Base-by-base conservation (phyloP, 352 stramenopile species). In the Phytophthora quininea region DNA sequence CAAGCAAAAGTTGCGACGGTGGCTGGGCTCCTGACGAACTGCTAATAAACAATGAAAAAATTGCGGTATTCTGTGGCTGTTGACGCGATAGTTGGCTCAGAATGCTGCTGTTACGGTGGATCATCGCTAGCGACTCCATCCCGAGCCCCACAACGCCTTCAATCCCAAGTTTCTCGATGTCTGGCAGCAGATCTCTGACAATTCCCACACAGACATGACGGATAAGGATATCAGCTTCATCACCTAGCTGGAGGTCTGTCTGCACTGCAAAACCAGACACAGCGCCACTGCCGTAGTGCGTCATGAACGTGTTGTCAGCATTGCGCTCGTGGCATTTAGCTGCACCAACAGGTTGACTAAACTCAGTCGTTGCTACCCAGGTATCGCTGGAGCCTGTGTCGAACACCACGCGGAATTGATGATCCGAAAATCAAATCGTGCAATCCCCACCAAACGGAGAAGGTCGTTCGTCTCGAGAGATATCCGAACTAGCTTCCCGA, bases 331-430 rank as follows among this genome's bases (percentile, higher is more conserved):
- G 43, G 29, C 15, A 19, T 40, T 50, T 12, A 19, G 27, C 33
- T 40, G 0, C 14, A 32, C 24, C n/a, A 30, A 53, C 19, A 24
- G 19, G 19, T 24, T 24, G 19, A 24, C 19, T 33, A 10, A 11
- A 9, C 9, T 19, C 2, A 4, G 4, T 12, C 5, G n/a, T n/a
- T 10, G 49, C 37, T 29, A 74, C 37, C 61, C 67, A 74, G 7
- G 40, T 57, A 50, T 64, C 52, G 35, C 67, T 71, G 5, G 67
- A 75, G 10, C 67, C 62, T 14, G 67, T 71, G 32, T 71, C 62
- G 45, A 75, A 67, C 31, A 65, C 38, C 14, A 75, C 57, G 10
- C 35, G 67, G 11, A 60, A 47, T 19, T 19, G 29, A 11, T 40
- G 55, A 48, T 32, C 48, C 7, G 58, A 33, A 0, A 51, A 61